A percentile compares a stretch with the other conserved stretches of the same genome.
These are phyloP conservation scores for Vitis hybrid DNA, from an alignment of 177 flowering plant genomes.

Conservation along the genomic window DNA sequence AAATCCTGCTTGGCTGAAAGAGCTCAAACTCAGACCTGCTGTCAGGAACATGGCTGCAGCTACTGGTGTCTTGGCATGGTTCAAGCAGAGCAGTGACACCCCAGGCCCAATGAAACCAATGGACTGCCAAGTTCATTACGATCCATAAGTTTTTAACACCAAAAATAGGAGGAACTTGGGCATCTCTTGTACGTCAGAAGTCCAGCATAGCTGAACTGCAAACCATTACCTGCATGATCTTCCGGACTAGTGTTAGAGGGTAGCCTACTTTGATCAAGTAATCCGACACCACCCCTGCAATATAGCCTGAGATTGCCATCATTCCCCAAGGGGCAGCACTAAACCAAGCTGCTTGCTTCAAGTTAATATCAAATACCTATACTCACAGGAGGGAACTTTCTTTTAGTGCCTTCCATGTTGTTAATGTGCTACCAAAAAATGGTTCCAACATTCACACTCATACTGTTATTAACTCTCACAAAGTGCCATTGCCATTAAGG, in stretches of 20 bases:
- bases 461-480: neutral
- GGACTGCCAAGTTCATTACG: slow-evolving; percentile 47
- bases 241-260: slow-evolving; percentile 76
- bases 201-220: too few relatives aligned
- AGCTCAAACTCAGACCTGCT: slow-evolving; percentile 82
- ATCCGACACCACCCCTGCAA: slow-evolving; percentile 77
- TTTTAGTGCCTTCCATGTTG: neutral
- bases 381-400: neutral
- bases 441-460: too few relatives aligned
- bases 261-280: slow-evolving; percentile 64
- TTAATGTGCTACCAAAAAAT: too few relatives aligned
- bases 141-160: neutral
- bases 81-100: slow-evolving; percentile 71
- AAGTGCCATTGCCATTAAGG: too few relatives aligned
- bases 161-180: neutral
- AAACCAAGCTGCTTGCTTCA: slow-evolving; percentile 98
- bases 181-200: too few relatives aligned
- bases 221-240: slow-evolving; percentile 83
- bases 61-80: slow-evolving; percentile 67
- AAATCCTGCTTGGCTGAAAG: slow-evolving; percentile 98
- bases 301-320: slow-evolving; percentile 88
- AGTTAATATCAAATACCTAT: slow-evolving; percentile 81
- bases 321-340: slow-evolving; percentile 98
- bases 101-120: slow-evolving; percentile 98
- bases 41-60: slow-evolving; percentile 66